These are phyloP conservation scores for Spergularia marina DNA, from an alignment of 148 eudicot genomes.

Conservation along the genomic window DNA sequence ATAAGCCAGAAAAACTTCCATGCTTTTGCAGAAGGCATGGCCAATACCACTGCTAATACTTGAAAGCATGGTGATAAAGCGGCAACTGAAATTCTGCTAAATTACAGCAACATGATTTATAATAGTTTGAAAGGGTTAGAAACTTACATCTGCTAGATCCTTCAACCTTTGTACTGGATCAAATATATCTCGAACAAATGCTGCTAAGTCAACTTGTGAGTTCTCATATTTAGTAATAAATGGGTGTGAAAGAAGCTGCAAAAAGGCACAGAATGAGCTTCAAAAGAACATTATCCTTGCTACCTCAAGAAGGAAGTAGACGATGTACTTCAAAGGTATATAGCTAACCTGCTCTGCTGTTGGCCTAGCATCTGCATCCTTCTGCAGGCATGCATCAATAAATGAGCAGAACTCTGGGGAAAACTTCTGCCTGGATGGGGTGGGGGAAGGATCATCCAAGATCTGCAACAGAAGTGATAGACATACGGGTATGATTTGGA, in stretches of 20 bases:
- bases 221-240: slow-evolving; percentile 67
- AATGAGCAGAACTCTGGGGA: slow-evolving; percentile 90
- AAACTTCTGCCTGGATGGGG: slow-evolving; percentile 59
- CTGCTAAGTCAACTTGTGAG: slow-evolving; percentile 61
- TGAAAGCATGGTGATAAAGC: not conserved
- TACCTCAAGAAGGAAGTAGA: not conserved
- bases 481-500: not conserved
- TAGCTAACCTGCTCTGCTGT: slow-evolving; percentile 81
- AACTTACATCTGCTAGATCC: slow-evolving; percentile 88
- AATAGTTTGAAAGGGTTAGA: not conserved
- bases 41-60: not conserved
- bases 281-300: not conserved
- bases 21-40: not conserved
- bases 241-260: slow-evolving; percentile 91
- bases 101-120: not conserved
- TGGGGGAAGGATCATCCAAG: slow-evolving; percentile 93
- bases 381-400: slow-evolving; percentile 77
- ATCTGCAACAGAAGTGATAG: slow-evolving; percentile 42
- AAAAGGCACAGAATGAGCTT: slow-evolving; percentile 9
- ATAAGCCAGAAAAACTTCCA: too few relatives aligned
- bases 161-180: slow-evolving; percentile 88
- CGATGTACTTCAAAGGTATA: slow-evolving; percentile 5
- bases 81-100: not conserved
- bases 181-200: slow-evolving; percentile 67
- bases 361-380: slow-evolving; percentile 80